A percentile compares a stretch with the other conserved stretches of the same genome.
phyloP scores from a whole-genome alignment of 768 basidiomycete species.

The Boletus rufocinnamomeus region DNA sequence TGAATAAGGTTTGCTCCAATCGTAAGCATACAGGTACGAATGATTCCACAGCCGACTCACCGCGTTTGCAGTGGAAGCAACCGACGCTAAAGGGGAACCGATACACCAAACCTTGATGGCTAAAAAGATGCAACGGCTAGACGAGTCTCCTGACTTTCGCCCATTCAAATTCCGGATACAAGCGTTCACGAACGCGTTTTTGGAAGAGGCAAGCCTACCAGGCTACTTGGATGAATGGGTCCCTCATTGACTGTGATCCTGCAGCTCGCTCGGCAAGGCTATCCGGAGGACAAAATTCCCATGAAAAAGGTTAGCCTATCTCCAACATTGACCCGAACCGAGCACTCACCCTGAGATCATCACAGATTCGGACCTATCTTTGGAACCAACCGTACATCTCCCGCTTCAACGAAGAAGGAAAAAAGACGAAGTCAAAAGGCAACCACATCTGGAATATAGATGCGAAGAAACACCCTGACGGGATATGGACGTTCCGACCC shows the following conservation, averaged over 20 bases:
- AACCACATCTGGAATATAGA: slow-evolving; percentile 99
- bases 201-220: slow-evolving; percentile 70
- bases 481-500: slow-evolving; percentile 84
- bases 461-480: slow-evolving; percentile 77
- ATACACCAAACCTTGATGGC: slow-evolving; percentile 99
- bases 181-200: slow-evolving; percentile 94
- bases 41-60: slow-evolving; percentile 15
- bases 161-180: slow-evolving; percentile 99
- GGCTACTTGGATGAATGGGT: slow-evolving; percentile 4
- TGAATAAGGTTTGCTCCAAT: slow-evolving; percentile 88
- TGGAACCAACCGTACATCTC: slow-evolving; percentile 95
- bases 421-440: slow-evolving; percentile 98
- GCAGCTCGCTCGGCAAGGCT: slow-evolving; percentile 81
- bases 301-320: slow-evolving; percentile 81
- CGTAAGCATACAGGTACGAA: slow-evolving; percentile 50
- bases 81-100: slow-evolving; percentile 92
- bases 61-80: slow-evolving; percentile 73
- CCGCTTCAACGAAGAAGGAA: slow-evolving; percentile 98
- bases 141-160: slow-evolving; percentile 94
- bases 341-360: slow-evolving; percentile 26
- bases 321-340: slow-evolving; percentile 9
- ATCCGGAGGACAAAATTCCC: slow-evolving; percentile 91
- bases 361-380: slow-evolving; percentile 87
- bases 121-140: slow-evolving; percentile 96
- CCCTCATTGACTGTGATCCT: slow-evolving; percentile 14